Evolutionary conservation across 164 flowering plant species (phyloP), one percentile per base, ranked within the genome.

Genomic region (Vitis rotundifolia): DNA sequence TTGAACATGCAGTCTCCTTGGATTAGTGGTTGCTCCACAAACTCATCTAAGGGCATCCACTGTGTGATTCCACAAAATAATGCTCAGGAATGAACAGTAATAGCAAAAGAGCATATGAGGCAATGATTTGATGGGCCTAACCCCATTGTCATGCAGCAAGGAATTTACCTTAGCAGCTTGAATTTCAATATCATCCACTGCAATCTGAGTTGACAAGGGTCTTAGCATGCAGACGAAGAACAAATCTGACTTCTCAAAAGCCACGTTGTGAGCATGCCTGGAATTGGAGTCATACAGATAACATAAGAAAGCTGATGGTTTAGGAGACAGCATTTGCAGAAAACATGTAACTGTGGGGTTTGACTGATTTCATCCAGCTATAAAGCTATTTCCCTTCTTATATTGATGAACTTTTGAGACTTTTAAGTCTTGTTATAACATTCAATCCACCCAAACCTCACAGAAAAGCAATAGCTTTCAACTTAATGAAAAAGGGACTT

Each of bases 41-140:
- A 91, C 63, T 94, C 95, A 59, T 18, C 79, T 1, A 94, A 75
- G 14, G 97, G 92, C 97, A 92, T 92, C 98, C 98, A 94, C 98
- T 92, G 85, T 64, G 70, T 14, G 15, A 61, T 48, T 37, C 44
- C 49, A 73, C 13, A 67, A 28, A 51, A 14, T 4, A 47, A 56
- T 31, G n/a, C 53, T 26, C 49, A 28, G 22, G 7, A 31, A 37
- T 37, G 44, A 37, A 0, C 44, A 37, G 44, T 37, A 37, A 37
- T 37, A 37, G 44, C 44, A 37, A 37, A 37, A 3, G 7, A 37
- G 7, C 44, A 37, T 3, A 37, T 5, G 44, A 37, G 44, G 44
- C 5, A 37, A 37, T 37, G 44, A 6, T 37, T 37, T 37, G 44
- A 6, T 3, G 44, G 44, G 7, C 44, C 44, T 37, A 37, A 37